Evolutionary conservation across 176 grass and related monocot species (phyloP).

Genomic region (sorghum (Sorghum bicolor)): DNA sequence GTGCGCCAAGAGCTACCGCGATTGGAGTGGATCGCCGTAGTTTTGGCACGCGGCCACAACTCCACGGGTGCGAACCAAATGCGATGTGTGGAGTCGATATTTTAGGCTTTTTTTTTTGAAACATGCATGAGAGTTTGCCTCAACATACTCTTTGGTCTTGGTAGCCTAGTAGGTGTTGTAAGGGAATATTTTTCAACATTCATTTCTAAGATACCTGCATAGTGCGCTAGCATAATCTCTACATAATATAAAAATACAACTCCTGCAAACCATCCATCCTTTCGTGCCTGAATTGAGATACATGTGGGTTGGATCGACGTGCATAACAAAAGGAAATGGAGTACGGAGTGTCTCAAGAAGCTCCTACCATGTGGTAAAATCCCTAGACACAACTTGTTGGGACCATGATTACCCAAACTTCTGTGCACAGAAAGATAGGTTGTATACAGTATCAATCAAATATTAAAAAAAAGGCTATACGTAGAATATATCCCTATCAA

Average conservation of each 20-base stretch:
- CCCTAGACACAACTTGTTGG: not conserved
- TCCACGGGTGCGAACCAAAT: too few relatives aligned
- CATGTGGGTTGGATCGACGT: not conserved
- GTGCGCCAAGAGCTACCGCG: too few relatives aligned
- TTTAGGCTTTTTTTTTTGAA: too few relatives aligned
- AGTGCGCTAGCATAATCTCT: not conserved
- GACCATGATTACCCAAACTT: constrained; percentile 21
- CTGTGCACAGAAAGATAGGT: constrained; percentile 8
- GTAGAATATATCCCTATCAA: not conserved
- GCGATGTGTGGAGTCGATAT: too few relatives aligned
- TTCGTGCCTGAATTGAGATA: too few relatives aligned
- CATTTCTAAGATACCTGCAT: not conserved
- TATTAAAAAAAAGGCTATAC: too few relatives aligned
- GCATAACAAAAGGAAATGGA: not conserved
- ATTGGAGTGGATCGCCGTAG: too few relatives aligned
- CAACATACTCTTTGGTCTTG: too few relatives aligned
- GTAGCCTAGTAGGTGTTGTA: too few relatives aligned
- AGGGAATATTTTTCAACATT: not conserved
- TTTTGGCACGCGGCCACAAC: too few relatives aligned
- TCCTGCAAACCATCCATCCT: not conserved
- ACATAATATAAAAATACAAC: not conserved
- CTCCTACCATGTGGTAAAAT: not conserved
- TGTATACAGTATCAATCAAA: too few relatives aligned
- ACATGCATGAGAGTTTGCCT: too few relatives aligned
- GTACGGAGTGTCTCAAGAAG: not conserved